Evolutionary conservation across 768 basidiomycete genomes (phyloP), one percentile per base, ranked within the genome.

Genomic region (Pisolithus sp.): DNA sequence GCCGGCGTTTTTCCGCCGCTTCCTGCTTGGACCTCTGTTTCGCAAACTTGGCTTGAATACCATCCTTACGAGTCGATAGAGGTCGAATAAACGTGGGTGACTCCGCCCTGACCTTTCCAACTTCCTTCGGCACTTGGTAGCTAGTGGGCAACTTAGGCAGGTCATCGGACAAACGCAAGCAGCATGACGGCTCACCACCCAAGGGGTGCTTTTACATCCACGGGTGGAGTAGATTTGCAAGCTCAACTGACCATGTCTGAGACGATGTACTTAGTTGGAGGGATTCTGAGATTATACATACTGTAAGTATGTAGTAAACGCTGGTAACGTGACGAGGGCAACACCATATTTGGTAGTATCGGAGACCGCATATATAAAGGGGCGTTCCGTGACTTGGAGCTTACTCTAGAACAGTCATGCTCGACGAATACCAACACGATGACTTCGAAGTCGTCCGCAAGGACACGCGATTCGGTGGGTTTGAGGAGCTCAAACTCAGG

Each of bases 21-120:
- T 51, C 59, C 31, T 62, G 57, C 48, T 56, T 58, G 31, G 61
- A 60, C 48, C 60, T 70, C 60, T 89, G 89, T 56, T 81, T 85
- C 1, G 80, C 75, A 56, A 93, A 92, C 79, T 90, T 81, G 8
- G 86, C 83, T 61, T 84, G 75, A 48, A 92, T 95, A 7, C 93
- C 92, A 59, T 94, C 93, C 60, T 86, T 86, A 20, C 93, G 80
- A 43, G 77, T 73, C 9, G 82, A 71, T 18, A 96, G 69, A 0
- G 94, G 93, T 59, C 90, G 76, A 49, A 96, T 83, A 65, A 89
- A 96, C 0, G 82, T 77, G 0, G 87, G 69, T 1, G 88, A 92
- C 61, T 98, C 87, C 7, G 73, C 82, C 7, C 91, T 89, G 4
- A 97, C 87, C 68, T 87, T 94, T 0, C 93, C 94, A 0, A 96